Evolutionary conservation across 2,329 filamentous ascomycete species (phyloP).

Genomic region (Calonectria henricotiae): DNA sequence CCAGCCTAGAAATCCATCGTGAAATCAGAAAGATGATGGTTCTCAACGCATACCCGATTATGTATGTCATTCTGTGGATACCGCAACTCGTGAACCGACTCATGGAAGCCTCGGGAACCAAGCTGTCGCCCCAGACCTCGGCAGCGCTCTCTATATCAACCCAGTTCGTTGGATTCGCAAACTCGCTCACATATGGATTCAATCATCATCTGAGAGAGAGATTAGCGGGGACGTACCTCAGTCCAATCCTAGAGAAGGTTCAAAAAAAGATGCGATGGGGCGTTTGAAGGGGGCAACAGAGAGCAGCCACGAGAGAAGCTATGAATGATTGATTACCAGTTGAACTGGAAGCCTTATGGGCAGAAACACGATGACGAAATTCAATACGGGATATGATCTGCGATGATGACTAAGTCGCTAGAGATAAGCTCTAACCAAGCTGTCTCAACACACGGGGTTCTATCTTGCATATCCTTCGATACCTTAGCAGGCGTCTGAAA

Average conservation of each 20-base stretch:
- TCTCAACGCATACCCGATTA: constrained; percentile 47
- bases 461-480: neutral
- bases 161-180: constrained; percentile 46
- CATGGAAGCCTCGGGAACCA: constrained; percentile 42
- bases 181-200: constrained; percentile 46
- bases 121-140: constrained; percentile 31
- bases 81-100: constrained; percentile 46
- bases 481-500: neutral
- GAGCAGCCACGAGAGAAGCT: neutral
- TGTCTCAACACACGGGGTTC: too few relatives aligned
- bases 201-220: constrained; percentile 48
- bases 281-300: neutral
- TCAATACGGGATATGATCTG: constrained; percentile 3
- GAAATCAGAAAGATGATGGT: constrained; percentile 51
- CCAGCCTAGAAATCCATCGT: constrained; percentile 39
- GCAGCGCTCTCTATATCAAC: constrained; percentile 45
- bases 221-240: constrained; percentile 40
- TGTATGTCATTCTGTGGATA: constrained; percentile 48
- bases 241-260: constrained; percentile 39
- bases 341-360: neutral
- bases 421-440: neutral
- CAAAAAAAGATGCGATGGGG: constrained; percentile 12
- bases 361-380: neutral
- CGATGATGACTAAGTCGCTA: neutral
- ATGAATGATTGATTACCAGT: neutral